Base-by-base conservation (phyloP, 805 yeast species). In the Monosporozyma unispora region DNA sequence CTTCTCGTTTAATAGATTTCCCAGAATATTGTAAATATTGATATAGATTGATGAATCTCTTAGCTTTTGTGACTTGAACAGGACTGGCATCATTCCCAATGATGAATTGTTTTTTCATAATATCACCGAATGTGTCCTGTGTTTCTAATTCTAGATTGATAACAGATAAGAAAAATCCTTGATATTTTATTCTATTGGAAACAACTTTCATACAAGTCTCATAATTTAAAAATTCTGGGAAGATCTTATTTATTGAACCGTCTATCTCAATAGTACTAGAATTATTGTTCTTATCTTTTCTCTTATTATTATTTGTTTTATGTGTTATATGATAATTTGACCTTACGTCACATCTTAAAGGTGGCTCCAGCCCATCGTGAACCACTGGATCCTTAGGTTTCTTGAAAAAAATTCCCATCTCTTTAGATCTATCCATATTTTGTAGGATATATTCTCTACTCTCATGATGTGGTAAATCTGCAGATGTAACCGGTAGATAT, bases 1-100 rank as follows among this genome's bases (percentile, higher is more conserved):
- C 83, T 3, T 68, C 70, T 54, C 82, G 80, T 0, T 75, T 65
- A 16, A 87, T 78, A 16, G 79, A 72, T 18, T 70, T 63, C 2
- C 86, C 84, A 5, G 91, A 77, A 63, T 80, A 89, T 51, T 87
- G 70, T 35, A 83, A 71, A 46, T 70, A 69, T 55, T 89, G 96
- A 67, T 87, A 89, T 12, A 78, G 63, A 3, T 68, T 70, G 3
- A 80, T 68, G 52, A 76, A 77, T 33, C 68, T 61, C 29, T 57
- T 53, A 18, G 54, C 64, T 44, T 52, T 64, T 19, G 52, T 48
- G 3, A 53, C 22, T 40, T 54, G 54, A 10, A 28, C 21, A 4
- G 35, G 33, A 33, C 50, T 48, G 9, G 14, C 27, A 4, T 47
- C 48, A 27, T 53, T 52, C 22, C 48, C 54, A 2, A 48, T 38